A percentile compares a stretch with the other conserved stretches of the same genome.
These are phyloP conservation scores for Aureobasidium sp. DNA, from an alignment of 2,329 filamentous ascomycete genomes.

Conservation along the genomic window DNA sequence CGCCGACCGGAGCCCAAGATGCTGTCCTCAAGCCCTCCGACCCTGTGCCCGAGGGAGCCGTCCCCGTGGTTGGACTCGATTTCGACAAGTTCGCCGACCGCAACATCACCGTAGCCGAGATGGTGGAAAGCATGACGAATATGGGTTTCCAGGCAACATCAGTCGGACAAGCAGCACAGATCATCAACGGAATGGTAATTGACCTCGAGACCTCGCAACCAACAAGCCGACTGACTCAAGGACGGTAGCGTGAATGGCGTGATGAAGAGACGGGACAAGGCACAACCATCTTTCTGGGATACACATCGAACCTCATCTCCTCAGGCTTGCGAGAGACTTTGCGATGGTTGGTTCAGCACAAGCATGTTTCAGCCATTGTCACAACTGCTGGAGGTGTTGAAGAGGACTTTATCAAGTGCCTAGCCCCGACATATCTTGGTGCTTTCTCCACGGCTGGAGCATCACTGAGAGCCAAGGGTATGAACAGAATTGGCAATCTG, in stretches of 20 bases:
- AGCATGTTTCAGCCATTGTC: conserved; percentile 85
- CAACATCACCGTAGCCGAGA: conserved; percentile 75
- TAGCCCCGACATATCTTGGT: conserved; percentile 87
- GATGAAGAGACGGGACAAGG: conserved; percentile 69
- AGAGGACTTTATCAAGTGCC: conserved; percentile 97
- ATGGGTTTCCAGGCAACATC: conserved; percentile 82
- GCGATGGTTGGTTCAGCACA: conserved; percentile 86
- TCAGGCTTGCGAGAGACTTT: conserved; percentile 87
- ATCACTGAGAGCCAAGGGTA: conserved; percentile 69
- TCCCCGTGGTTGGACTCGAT: conserved; percentile 81
- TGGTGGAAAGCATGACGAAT: conserved; percentile 70
- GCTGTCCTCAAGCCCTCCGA: conserved; percentile 81
- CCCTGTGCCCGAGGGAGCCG: conserved; percentile 68
- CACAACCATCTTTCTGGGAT: conserved; percentile 94
- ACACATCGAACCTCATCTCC: conserved; percentile 95
- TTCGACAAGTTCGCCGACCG: conserved; percentile 72
- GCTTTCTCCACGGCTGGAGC: conserved; percentile 73
- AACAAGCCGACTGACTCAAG: neutral
- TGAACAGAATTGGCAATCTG: conserved; percentile 94
- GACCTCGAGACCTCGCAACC: neutral
- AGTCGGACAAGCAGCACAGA: conserved; percentile 76
- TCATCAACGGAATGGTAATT: conserved; percentile 90
- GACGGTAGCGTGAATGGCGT: conserved; percentile 61
- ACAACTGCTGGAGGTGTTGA: conserved; percentile 93
- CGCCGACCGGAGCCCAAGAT: conserved; percentile 48